Percentiles rank a stretch among this genome's conserved stretches.
phyloP scores from a whole-genome alignment of 306 rosid genomes.

The Ammopiptanthus mongolicus region DNA sequence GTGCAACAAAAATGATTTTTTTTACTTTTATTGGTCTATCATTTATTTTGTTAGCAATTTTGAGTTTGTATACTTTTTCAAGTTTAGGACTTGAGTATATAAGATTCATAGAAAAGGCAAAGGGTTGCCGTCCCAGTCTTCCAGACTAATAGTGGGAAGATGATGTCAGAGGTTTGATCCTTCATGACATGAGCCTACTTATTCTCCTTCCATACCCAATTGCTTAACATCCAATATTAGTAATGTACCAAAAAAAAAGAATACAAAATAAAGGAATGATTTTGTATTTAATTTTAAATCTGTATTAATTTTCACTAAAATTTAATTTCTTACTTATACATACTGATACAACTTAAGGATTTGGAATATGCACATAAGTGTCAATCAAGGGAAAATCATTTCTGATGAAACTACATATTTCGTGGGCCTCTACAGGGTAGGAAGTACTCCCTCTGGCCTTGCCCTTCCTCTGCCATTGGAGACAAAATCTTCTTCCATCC shows the following conservation, averaged over 20 bases:
- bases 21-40: background rate
- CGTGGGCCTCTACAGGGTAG: background rate
- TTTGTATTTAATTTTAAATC: background rate
- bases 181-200: background rate
- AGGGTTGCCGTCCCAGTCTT: background rate
- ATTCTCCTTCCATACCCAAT: background rate
- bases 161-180: background rate
- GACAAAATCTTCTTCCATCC: background rate
- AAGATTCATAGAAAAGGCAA: background rate
- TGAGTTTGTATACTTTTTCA: background rate
- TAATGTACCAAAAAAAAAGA: background rate
- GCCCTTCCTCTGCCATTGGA: background rate
- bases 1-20: background rate
- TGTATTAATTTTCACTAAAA: background rate
- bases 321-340: background rate
- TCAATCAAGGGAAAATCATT: background rate
- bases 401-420: background rate
- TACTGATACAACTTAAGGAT: background rate
- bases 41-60: background rate
- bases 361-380: background rate
- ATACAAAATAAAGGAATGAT: background rate
- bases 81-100: conserved; percentile 5
- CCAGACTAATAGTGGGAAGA: background rate
- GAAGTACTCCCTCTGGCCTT: background rate
- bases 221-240: background rate